phyloP scores from a whole-genome alignment of 1,284 basidiomycete genomes.

The Cutaneotrichosporon sp. region DNA sequence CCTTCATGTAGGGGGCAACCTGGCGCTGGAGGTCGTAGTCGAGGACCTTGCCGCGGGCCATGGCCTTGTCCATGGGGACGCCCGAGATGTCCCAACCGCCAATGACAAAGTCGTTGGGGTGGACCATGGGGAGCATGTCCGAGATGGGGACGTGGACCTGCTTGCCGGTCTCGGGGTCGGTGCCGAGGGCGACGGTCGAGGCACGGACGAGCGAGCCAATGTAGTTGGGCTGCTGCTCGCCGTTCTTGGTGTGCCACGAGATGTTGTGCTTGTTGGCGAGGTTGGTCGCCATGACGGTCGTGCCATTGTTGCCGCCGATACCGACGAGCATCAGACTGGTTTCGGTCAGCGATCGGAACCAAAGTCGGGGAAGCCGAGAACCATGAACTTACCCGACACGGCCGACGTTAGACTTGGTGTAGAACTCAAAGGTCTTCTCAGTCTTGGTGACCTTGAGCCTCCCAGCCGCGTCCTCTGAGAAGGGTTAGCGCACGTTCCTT shows the following conservation, averaged over 20 bases:
- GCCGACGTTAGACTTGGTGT: conserved; percentile 80
- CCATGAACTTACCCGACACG: conserved; percentile 78
- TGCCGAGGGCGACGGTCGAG: conserved; percentile 89
- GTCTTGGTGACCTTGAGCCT: conserved; percentile 72
- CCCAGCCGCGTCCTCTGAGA: conserved; percentile 60
- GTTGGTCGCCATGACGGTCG: conserved; percentile 90
- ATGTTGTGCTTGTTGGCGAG: conserved; percentile 96
- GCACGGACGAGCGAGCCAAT: conserved; percentile 87
- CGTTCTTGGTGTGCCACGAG: conserved; percentile 91
- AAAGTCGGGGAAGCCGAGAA: background rate
- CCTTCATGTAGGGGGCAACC: conserved; percentile 80
- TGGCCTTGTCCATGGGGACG: conserved; percentile 81
- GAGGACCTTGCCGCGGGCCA: conserved; percentile 90
- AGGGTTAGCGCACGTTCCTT: conserved; percentile 1
- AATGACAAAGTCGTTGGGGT: conserved; percentile 96
- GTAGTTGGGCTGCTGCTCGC: conserved; percentile 94
- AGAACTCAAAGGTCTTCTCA: conserved; percentile 82
- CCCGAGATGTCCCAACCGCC: conserved; percentile 98
- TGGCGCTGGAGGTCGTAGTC: conserved; percentile 98
- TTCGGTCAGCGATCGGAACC: conserved; percentile 1
- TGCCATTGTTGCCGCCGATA: conserved; percentile 95
- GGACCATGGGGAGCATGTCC: conserved; percentile 95
- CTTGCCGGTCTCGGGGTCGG: conserved; percentile 78
- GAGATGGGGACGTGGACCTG: conserved; percentile 92
- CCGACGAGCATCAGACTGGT: conserved; percentile 95